A percentile compares a stretch with the other conserved stretches of the same genome.
These are phyloP conservation scores for Mycena sanguinolenta DNA, from an alignment of 768 basidiomycete genomes.

Conservation along the genomic window DNA sequence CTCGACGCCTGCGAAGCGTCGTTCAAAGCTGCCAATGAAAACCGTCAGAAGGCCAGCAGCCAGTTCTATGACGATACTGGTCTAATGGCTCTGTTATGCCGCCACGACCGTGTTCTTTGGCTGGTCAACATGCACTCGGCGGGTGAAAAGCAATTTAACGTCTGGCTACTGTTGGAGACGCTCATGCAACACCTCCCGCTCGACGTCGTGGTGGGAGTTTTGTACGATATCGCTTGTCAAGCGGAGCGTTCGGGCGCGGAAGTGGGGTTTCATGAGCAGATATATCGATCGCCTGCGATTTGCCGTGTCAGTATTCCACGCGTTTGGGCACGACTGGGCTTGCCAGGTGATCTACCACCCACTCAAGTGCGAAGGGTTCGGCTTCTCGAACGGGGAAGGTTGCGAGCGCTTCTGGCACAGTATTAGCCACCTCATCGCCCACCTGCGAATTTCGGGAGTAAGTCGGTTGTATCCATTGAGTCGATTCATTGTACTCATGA, in stretches of 20 bases:
- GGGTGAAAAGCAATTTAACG: no score
- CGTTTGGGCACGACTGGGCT: slow-evolving; percentile 56
- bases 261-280: slow-evolving; percentile 43
- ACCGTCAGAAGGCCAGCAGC: slow-evolving; percentile 36
- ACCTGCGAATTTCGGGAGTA: no score
- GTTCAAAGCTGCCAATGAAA: slow-evolving; percentile 33
- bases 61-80: slow-evolving; percentile 39
- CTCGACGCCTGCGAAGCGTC: slow-evolving; percentile 30
- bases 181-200: no score
- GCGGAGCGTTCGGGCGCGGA: slow-evolving; percentile 44
- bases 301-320: slow-evolving; percentile 54
- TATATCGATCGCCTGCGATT: slow-evolving; percentile 43
- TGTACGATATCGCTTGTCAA: no score
- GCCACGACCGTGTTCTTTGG: no score
- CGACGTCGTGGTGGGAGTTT: no score
- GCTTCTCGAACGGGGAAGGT: slow-evolving; percentile 46
- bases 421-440: no score
- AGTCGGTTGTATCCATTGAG: neutral
- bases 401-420: no score
- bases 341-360: slow-evolving; percentile 55
- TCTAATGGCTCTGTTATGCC: slow-evolving; percentile 54
- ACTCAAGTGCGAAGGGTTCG: slow-evolving; percentile 46
- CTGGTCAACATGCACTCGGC: no score
- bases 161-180: no score
- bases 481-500: neutral